Conservation (phyloP, 495 filamentous ascomycete species). For the Penicillium pulvis region DNA sequence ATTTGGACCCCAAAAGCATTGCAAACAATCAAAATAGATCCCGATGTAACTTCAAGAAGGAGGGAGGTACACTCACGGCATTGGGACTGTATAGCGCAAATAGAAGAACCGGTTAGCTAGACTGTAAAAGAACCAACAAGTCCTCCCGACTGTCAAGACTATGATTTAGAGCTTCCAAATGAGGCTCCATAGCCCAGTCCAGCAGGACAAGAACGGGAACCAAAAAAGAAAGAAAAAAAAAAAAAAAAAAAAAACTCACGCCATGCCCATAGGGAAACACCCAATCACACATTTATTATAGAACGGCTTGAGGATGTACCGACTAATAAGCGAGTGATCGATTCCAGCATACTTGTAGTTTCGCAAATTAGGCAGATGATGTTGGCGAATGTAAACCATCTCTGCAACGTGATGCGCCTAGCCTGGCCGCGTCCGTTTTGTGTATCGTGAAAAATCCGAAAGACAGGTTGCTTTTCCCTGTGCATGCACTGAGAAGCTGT, state of each 20-base stretch:
- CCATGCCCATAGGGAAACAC: slow-evolving; percentile 94
- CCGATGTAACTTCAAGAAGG: not conserved
- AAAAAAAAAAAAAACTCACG: slow-evolving; percentile 53
- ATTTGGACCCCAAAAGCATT: not conserved
- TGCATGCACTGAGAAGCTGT: not conserved
- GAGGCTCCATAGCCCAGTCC: not conserved
- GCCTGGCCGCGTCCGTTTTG: not conserved
- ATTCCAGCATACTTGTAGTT: slow-evolving; percentile 91
- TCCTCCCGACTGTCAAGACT: not conserved
- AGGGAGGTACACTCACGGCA: slow-evolving; percentile 50
- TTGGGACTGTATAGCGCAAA: slow-evolving; percentile 50
- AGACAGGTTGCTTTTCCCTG: no score
- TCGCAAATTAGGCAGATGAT: slow-evolving; percentile 82
- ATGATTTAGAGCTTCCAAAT: not conserved
- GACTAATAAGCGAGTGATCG: slow-evolving; percentile 85
- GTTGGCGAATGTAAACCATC: slow-evolving; percentile 90
- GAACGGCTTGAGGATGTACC: slow-evolving; percentile 94
- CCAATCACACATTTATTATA: slow-evolving; percentile 94
- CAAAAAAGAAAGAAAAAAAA: slow-evolving; percentile 36
- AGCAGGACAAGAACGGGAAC: not conserved
- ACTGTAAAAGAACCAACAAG: not conserved
- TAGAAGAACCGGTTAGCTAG: slow-evolving; percentile 20
- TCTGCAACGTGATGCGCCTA: not conserved
- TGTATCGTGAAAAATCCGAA: not conserved
- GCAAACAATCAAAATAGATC: not conserved